phyloP scores from a whole-genome alignment of 768 basidiomycete genomes.

The Boletus eberwhitei region DNA sequence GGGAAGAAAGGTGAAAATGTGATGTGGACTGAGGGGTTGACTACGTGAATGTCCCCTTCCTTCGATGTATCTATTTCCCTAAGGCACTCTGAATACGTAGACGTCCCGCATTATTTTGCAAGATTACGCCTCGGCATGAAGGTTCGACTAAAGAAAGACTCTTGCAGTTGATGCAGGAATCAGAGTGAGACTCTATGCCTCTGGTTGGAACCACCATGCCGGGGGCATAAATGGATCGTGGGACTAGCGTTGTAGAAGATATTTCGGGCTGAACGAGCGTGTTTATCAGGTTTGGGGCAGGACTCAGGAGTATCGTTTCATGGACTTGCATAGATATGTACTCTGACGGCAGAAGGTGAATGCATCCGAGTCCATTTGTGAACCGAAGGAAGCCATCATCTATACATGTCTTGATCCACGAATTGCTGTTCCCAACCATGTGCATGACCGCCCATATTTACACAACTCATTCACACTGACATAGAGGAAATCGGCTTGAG shows the following conservation, averaged over 20 bases:
- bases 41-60: neutral
- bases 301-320: too few species aligned
- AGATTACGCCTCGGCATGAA: neutral
- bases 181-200: neutral
- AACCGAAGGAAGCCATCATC: neutral
- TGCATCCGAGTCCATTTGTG: too few species aligned
- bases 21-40: conserved; percentile 9
- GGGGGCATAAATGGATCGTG: too few species aligned
- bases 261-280: neutral
- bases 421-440: neutral
- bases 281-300: too few species aligned
- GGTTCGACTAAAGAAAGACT: neutral
- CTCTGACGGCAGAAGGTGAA: too few species aligned
- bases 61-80: neutral
- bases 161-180: neutral
- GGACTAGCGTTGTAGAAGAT: too few species aligned
- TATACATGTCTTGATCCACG: neutral
- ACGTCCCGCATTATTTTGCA: neutral
- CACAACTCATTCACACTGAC: neutral
- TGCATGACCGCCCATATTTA: neutral
- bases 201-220: too few species aligned
- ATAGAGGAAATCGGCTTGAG: neutral
- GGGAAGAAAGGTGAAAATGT: too few species aligned
- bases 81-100: neutral
- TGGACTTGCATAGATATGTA: too few species aligned